Base-by-base conservation (phyloP, 1,284 basidiomycete species). In the Naganishia albida region DNA sequence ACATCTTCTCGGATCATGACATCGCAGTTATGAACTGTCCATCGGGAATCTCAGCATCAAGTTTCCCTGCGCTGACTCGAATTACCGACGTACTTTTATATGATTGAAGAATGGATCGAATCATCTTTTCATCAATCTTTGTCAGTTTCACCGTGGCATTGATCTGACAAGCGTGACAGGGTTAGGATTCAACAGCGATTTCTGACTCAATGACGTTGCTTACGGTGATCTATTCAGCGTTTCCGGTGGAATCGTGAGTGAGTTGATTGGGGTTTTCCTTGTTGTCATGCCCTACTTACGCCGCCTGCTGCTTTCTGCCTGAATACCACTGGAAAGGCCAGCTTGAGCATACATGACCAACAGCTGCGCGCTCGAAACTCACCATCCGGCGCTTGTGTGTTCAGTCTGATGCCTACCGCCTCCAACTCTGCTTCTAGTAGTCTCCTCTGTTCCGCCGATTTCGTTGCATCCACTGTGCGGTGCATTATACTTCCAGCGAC, bases 1-100 rank as follows among this genome's bases (percentile, higher is more conserved):
- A 94, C 91, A 79, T 97, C 93, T 82, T 97, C 93, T 72, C 93
- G 85, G 70, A 97, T 91, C 91, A 96, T 94, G 26, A 96, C 87
- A 78, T 96, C 94, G 75, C 91, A 93, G 73, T 95, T 96, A 79
- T 96, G 93, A 56, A 95, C 79, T 80, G 51, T 2, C 18, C 18
- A 43, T 3, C 40, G 46, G 62, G 69, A 46, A 70, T 63, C 57
- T 15, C 10, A 23, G 42, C 15, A 23, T 42, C 2, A 28, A 3
- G 8, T 80, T 77, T 90, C 88, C 77, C 7, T 26, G 46, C 39
- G 25, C 39, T 46, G 12, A 25, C 3, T 23, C 7, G 34, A 26
- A 46, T 88, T 39, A 87, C 88, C 70, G 59, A 13, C 28, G 56
- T 63, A 80, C 78, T 80, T 83, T 77, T 81, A 87, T 91, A 93